Percentiles rank a stretch among this genome's conserved stretches.
These are phyloP conservation scores for Trichoderma polysporum DNA, from an alignment of 2,329 filamentous ascomycete genomes.

Conservation along the genomic window DNA sequence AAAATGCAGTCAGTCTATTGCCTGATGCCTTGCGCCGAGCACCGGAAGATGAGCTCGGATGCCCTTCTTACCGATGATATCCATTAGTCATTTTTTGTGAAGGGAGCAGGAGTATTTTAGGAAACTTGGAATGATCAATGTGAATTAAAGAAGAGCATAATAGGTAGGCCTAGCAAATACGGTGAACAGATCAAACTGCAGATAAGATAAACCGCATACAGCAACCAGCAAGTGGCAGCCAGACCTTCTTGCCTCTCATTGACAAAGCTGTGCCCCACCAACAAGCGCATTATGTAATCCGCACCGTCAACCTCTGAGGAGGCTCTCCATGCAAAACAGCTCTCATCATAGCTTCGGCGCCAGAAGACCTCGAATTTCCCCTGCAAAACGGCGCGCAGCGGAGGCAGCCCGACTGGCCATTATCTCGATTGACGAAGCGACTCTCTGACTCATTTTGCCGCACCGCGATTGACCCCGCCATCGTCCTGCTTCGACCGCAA, in stretches of 20 bases:
- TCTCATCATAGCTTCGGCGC: constrained; percentile 9
- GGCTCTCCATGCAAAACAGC: constrained; percentile 17
- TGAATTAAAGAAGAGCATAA: background rate
- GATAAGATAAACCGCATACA: background rate
- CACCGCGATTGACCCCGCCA: constrained; percentile 14
- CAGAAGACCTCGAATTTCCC: constrained; percentile 1
- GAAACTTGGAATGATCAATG: background rate
- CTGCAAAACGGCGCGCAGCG: constrained; percentile 14
- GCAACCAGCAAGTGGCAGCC: constrained; percentile 1
- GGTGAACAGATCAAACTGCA: background rate
- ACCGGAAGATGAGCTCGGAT: too few relatives aligned
- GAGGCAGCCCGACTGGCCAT: background rate
- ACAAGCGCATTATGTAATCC: constrained; percentile 13
- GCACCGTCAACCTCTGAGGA: constrained; percentile 10
- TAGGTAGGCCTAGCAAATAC: background rate
- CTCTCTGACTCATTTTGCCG: background rate
- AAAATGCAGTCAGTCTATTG: background rate
- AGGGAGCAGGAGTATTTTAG: background rate
- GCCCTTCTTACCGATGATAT: background rate
- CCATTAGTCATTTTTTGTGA: background rate
- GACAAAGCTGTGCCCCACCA: constrained; percentile 2
- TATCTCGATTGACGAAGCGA: constrained; percentile 3
- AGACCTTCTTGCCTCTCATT: background rate
- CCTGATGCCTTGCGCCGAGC: too few relatives aligned
- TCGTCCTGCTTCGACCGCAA: constrained; percentile 22